Conservation (phyloP, 345 rosid genomes). For the Chamaenerion angustifolium region DNA sequence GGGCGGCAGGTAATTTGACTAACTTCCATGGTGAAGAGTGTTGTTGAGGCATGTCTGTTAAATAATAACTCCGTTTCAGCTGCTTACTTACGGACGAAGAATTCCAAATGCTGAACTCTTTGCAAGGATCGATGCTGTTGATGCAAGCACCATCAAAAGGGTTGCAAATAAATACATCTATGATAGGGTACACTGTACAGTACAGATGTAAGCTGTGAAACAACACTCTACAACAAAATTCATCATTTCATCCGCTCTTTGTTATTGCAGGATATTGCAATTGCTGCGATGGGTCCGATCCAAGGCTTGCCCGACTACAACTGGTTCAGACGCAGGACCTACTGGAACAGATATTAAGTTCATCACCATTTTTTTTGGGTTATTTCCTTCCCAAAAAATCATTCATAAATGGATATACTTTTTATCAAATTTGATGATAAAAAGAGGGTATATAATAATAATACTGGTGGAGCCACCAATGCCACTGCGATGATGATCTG, state of each 20-base stretch:
- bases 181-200: too few species aligned
- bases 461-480: too few species aligned
- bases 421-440: too few species aligned
- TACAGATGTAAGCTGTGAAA: too few species aligned
- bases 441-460: too few species aligned
- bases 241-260: neutral
- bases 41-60: too few species aligned
- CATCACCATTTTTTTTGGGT: neutral
- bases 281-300: too few species aligned
- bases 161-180: constrained; percentile 80
- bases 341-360: constrained; percentile 77
- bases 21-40: too few species aligned
- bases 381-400: neutral
- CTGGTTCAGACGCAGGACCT: constrained; percentile 99
- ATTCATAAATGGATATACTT: too few species aligned
- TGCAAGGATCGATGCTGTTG: constrained; percentile 91
- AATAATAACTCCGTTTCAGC: constrained; percentile 46
- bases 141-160: constrained; percentile 67
- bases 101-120: constrained; percentile 76
- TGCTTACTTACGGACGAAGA: constrained; percentile 92
- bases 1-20: constrained; percentile 94
- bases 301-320: constrained; percentile 91
- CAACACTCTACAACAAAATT: constrained; percentile 7
- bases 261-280: constrained; percentile 66
- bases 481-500: too few species aligned